These are phyloP conservation scores for Pyronema domesticum DNA, from an alignment of 495 filamentous ascomycete genomes.

Conservation along the genomic window DNA sequence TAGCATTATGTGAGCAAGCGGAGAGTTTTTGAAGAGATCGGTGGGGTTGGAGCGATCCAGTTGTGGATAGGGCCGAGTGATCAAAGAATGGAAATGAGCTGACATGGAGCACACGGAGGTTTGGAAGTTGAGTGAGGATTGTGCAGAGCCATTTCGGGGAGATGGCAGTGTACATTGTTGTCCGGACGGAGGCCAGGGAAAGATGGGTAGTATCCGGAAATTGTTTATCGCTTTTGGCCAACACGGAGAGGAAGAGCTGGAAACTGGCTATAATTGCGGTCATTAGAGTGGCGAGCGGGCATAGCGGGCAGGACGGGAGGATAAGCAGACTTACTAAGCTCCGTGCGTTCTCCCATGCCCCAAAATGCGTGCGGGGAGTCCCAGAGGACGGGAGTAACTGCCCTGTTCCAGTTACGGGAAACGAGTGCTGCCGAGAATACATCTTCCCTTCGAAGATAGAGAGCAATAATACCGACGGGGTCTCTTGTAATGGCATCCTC, in stretches of 20 bases:
- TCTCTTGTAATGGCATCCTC: conserved; percentile 9
- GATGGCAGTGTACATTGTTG: conserved; percentile 12
- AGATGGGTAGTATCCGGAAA: neutral
- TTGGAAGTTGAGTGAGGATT: conserved; percentile 6
- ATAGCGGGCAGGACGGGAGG: too few relatives aligned
- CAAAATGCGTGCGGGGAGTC: conserved; percentile 9
- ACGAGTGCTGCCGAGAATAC: conserved; percentile 9
- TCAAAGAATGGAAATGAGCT: conserved; percentile 12
- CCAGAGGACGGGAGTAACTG: conserved; percentile 10
- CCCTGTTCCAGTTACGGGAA: conserved; percentile 6
- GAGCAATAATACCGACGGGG: conserved; percentile 11
- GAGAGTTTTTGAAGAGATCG: neutral
- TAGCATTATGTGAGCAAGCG: neutral
- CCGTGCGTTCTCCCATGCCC: conserved; percentile 11
- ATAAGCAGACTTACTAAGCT: conserved; percentile 4
- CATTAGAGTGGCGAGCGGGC: too few relatives aligned
- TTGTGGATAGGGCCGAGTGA: conserved; percentile 2
- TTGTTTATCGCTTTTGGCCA: conserved; percentile 6
- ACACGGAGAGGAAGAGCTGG: conserved; percentile 9
- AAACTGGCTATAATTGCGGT: conserved; percentile 13
- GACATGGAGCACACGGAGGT: conserved; percentile 1
- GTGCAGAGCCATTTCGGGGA: conserved; percentile 10
- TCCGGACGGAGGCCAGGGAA: neutral
- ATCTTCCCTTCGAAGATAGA: conserved; percentile 8
- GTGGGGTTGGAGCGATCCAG: neutral